Evolutionary conservation across 495 filamentous ascomycete genomes (phyloP).

Genomic region (Neurospora africana): DNA sequence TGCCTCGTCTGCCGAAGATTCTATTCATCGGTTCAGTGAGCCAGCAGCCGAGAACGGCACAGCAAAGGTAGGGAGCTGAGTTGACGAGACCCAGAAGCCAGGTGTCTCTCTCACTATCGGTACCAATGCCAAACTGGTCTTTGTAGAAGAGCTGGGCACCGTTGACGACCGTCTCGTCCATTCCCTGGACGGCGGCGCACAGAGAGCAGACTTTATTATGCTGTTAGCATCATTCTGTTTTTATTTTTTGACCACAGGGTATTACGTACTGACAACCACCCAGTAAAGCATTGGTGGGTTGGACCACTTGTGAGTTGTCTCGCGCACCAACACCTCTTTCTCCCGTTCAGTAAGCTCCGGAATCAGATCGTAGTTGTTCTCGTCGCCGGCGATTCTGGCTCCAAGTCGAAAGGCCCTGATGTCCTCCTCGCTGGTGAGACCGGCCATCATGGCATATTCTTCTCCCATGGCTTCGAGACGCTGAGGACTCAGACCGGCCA

Average conservation of each 20-base stretch:
- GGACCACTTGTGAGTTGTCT: conserved; percentile 60
- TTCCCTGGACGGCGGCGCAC: conserved; percentile 48
- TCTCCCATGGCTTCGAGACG: conserved; percentile 54
- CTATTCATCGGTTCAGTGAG: conserved; percentile 72
- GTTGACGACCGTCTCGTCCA: conserved; percentile 74
- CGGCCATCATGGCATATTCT: conserved; percentile 52
- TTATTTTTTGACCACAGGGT: conserved; percentile 35
- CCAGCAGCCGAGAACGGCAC: conserved; percentile 72
- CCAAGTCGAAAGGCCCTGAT: conserved; percentile 62
- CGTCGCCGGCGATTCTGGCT: conserved; percentile 47
- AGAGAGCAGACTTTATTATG: conserved; percentile 20
- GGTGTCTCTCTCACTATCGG: conserved; percentile 25
- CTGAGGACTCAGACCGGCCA: conserved; percentile 50
- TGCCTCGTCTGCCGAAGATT: conserved; percentile 68
- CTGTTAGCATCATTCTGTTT: background rate
- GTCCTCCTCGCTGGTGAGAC: conserved; percentile 52
- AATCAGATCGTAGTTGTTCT: conserved; percentile 40
- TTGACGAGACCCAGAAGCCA: conserved; percentile 67
- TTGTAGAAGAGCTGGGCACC: conserved; percentile 63
- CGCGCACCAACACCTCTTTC: conserved; percentile 45
- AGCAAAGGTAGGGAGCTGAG: conserved; percentile 62
- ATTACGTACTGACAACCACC: conserved; percentile 43
- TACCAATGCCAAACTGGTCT: conserved; percentile 56
- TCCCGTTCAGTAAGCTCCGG: conserved; percentile 47
- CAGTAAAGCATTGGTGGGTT: conserved; percentile 61